phyloP scores from a whole-genome alignment of 805 yeast species.

The Teunomyces stri region DNA sequence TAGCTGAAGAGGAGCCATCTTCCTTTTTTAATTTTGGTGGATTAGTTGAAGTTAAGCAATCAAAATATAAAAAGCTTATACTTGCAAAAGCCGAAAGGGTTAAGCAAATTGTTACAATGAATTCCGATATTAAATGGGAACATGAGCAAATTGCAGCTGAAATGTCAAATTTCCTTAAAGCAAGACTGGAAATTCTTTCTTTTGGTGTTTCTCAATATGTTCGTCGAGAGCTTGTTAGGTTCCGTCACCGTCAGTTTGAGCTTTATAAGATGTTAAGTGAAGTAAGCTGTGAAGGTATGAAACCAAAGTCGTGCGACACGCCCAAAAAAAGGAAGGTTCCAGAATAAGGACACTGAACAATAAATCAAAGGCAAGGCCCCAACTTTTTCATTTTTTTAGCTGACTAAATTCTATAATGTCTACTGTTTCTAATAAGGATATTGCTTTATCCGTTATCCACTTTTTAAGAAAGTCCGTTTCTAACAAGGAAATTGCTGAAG shows the following conservation, averaged over 20 bases:
- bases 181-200: conserved; percentile 42
- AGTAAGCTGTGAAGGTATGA: neutral
- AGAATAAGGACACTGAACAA: neutral
- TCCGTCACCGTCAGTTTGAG: conserved; percentile 15
- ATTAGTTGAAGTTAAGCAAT: conserved; percentile 52
- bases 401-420: neutral
- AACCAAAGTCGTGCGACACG: neutral
- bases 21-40: conserved; percentile 34
- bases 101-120: conserved; percentile 41
- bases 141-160: conserved; percentile 67
- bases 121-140: conserved; percentile 45
- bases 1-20: conserved; percentile 10
- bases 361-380: neutral
- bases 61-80: conserved; percentile 45
- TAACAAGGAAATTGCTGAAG: conserved; percentile 67
- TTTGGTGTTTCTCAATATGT: conserved; percentile 35
- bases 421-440: conserved; percentile 51
- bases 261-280: neutral
- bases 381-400: neutral
- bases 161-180: conserved; percentile 55
- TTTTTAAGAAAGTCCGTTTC: conserved; percentile 61
- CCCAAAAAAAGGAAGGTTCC: conserved; percentile 3
- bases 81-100: conserved; percentile 40
- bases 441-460: conserved; percentile 71
- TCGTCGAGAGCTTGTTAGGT: conserved; percentile 5